Evolutionary conservation across 805 yeast genomes (phyloP).

Genomic region (Pichia gijzeniarum): DNA sequence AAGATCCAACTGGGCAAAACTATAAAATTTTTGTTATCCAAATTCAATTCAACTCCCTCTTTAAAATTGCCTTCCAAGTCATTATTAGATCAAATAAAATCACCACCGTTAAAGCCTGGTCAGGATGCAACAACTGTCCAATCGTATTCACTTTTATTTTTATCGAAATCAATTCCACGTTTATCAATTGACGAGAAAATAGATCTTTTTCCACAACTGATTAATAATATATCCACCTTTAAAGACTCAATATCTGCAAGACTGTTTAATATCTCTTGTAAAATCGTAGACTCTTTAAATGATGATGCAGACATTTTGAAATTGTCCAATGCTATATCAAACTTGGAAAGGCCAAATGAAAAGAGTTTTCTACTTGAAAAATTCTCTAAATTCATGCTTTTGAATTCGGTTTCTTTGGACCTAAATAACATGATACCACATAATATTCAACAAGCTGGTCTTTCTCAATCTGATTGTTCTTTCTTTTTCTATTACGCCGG

Average conservation of each 20-base stretch:
- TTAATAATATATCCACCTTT: conserved; percentile 40
- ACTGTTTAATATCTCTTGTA: conserved; percentile 53
- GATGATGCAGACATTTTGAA: neutral
- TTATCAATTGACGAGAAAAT: conserved; percentile 33
- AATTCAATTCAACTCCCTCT: conserved; percentile 49
- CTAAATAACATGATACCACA: conserved; percentile 36
- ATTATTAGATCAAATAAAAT: conserved; percentile 56
- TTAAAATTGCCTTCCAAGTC: conserved; percentile 60
- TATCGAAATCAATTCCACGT: conserved; percentile 63
- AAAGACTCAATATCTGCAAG: conserved; percentile 38
- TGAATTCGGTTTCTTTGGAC: conserved; percentile 39
- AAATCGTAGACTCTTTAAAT: conserved; percentile 32
- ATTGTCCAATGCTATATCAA: conserved; percentile 29
- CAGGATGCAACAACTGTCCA: conserved; percentile 46
- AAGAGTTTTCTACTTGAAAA: conserved; percentile 39
- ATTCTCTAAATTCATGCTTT: conserved; percentile 51
- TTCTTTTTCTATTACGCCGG: conserved; percentile 71
- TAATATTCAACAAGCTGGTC: conserved; percentile 54
- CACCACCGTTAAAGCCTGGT: conserved; percentile 39
- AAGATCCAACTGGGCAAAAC: conserved; percentile 57
- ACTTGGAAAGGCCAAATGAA: conserved; percentile 36
- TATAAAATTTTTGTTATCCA: conserved; percentile 58
- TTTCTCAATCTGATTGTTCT: conserved; percentile 46
- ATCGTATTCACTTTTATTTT: conserved; percentile 56
- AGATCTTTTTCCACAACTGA: conserved; percentile 40